These are phyloP conservation scores for Malus hybrid DNA, from an alignment of 331 rosid genomes.

Conservation along the genomic window DNA sequence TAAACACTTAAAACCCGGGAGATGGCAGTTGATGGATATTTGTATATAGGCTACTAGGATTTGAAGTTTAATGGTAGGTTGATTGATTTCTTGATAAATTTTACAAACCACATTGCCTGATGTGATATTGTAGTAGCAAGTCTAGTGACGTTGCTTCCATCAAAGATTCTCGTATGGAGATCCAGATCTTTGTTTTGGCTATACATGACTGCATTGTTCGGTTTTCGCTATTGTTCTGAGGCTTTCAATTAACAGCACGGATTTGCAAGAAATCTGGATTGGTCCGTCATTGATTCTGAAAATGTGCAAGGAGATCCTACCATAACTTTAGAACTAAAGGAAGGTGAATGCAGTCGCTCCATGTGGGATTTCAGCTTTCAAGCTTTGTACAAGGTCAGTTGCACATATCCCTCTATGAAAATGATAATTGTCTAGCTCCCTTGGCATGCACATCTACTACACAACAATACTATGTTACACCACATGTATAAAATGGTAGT, in stretches of 20 bases:
- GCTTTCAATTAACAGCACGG: conserved; percentile 59
- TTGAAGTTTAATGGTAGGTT: not conserved
- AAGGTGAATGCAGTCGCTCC: conserved; percentile 64
- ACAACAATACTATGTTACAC: not conserved
- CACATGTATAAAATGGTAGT: not conserved
- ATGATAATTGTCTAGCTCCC: conserved; percentile 2
- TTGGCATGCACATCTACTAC: not conserved
- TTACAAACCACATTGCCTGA: not conserved
- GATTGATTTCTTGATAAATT: not conserved
- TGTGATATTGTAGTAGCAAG: not conserved
- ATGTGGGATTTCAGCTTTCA: conserved; percentile 93
- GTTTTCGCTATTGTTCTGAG: not conserved
- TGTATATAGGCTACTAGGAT: too few species aligned
- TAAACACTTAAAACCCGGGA: not conserved
- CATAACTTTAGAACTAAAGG: conserved; percentile 75
- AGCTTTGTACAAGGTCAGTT: conserved; percentile 73
- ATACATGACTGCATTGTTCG: not conserved
- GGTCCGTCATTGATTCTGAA: conserved; percentile 70
- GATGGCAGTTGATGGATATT: not conserved
- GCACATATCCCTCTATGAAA: not conserved
- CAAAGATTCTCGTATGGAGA: not conserved
- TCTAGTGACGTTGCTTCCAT: not conserved
- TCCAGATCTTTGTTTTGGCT: not conserved
- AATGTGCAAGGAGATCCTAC: conserved; percentile 63
- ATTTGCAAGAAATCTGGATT: conserved; percentile 80